These are phyloP conservation scores for Vitis rotundifolia DNA, from an alignment of 164 flowering plant genomes.

Conservation along the genomic window DNA sequence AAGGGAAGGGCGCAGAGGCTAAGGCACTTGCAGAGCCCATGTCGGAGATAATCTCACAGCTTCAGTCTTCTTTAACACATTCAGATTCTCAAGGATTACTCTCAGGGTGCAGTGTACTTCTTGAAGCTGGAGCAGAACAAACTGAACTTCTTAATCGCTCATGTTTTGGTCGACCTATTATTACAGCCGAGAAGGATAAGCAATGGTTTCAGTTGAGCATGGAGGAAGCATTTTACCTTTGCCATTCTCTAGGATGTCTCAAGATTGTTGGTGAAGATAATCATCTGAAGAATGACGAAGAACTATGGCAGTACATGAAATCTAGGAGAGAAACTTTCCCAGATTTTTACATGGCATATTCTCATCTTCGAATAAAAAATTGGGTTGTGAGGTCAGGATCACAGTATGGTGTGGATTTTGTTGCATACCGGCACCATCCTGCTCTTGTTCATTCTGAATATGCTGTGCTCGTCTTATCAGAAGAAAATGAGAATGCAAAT, in stretches of 20 bases:
- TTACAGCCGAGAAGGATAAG: slow-evolving; percentile 49
- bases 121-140: slow-evolving; percentile 42
- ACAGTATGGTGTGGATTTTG: slow-evolving; percentile 80
- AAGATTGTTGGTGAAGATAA: slow-evolving; percentile 32
- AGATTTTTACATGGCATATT: slow-evolving; percentile 57
- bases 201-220: slow-evolving; percentile 61
- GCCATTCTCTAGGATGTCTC: slow-evolving; percentile 49
- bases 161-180: slow-evolving; percentile 57
- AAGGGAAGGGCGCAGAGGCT: slow-evolving; percentile 55
- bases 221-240: slow-evolving; percentile 70
- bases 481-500: slow-evolving; percentile 28
- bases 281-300: slow-evolving; percentile 18
- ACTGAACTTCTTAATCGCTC: slow-evolving; percentile 45
- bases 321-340: slow-evolving; percentile 46
- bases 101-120: slow-evolving; percentile 50
- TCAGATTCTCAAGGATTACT: slow-evolving; percentile 53
- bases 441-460: slow-evolving; percentile 76
- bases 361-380: slow-evolving; percentile 68
- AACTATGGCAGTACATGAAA: slow-evolving; percentile 58
- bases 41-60: slow-evolving; percentile 51
- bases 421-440: slow-evolving; percentile 75
- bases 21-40: slow-evolving; percentile 67
- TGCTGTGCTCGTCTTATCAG: slow-evolving; percentile 58
- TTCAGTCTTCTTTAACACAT: slow-evolving; percentile 38
- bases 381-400: slow-evolving; percentile 83